Evolutionary conservation across 306 rosid species (phyloP).

Genomic region (Sicyos baderoa): DNA sequence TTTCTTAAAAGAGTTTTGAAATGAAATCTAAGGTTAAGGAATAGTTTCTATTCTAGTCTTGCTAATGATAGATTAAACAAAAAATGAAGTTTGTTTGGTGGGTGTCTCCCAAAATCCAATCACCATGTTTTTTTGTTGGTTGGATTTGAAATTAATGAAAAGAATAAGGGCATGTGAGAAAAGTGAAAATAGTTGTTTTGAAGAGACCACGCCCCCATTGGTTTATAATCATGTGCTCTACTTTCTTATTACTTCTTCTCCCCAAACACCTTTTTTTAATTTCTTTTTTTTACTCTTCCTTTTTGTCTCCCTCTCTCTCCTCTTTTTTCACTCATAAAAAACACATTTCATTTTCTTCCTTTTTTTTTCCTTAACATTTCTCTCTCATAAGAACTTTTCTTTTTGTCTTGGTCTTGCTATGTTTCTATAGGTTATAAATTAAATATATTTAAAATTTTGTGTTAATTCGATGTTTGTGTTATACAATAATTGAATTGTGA

Average conservation of each 20-base stretch:
- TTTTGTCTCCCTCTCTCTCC: conserved; percentile 1
- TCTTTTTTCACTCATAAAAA: too few species aligned
- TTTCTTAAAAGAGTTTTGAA: too few species aligned
- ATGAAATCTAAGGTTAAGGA: too few species aligned
- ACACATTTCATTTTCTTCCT: too few species aligned
- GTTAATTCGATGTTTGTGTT: too few species aligned
- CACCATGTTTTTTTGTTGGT: conserved; percentile 3
- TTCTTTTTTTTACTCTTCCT: conserved; percentile 13
- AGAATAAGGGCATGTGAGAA: conserved; percentile 70
- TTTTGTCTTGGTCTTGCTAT: too few species aligned
- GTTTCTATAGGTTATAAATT: too few species aligned
- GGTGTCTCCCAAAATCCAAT: conserved; percentile 17
- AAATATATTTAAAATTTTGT: too few species aligned
- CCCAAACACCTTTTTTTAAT: conserved; percentile 2
- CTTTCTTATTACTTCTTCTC: conserved; percentile 45
- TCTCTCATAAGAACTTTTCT: too few species aligned
- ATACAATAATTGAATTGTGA: too few species aligned
- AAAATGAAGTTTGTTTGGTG: not conserved
- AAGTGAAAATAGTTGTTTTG: conserved; percentile 56
- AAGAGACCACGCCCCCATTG: conserved; percentile 91
- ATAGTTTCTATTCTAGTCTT: too few species aligned
- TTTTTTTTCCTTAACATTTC: too few species aligned
- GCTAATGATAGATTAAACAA: not conserved
- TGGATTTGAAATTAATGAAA: not conserved
- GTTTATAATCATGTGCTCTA: conserved; percentile 92